phyloP scores from a whole-genome alignment of 345 rosid genomes.

The Crucihimalaya himalaica region DNA sequence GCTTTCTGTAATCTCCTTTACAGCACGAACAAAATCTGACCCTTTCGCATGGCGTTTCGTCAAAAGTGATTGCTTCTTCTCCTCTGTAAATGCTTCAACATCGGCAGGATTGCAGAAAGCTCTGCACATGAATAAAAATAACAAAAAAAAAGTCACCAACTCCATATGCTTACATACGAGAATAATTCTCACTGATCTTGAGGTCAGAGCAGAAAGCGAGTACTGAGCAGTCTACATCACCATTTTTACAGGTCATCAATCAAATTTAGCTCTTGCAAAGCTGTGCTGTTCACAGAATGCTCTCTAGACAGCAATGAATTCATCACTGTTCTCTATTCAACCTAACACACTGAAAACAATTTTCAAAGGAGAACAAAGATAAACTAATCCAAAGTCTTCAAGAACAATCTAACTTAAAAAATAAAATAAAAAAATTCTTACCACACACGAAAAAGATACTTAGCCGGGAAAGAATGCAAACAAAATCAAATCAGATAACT shows the following conservation, averaged over 20 bases:
- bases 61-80: constrained; percentile 86
- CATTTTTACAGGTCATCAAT: not conserved
- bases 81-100: constrained; percentile 96
- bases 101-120: constrained; percentile 95
- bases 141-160: constrained; percentile 25
- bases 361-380: not conserved
- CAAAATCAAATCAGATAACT: not conserved
- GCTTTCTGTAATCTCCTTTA: constrained; percentile 83
- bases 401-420: not conserved
- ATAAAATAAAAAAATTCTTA: not conserved
- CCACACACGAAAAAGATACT: not conserved
- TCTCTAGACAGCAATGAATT: not conserved
- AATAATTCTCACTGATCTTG: not conserved
- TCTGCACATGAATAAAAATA: constrained; percentile 47
- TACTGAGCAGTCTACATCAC: not conserved
- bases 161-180: not conserved
- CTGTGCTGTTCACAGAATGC: constrained; percentile 6
- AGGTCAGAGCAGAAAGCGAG: not conserved
- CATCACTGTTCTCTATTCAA: not conserved
- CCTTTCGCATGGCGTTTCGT: constrained; percentile 85
- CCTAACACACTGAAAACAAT: constrained; percentile 8
- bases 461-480: not conserved
- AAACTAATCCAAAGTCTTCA: not conserved
- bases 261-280: constrained; percentile 5
- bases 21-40: constrained; percentile 94